Conservation (phyloP, 129 eudicot genomes). For the Centaurea solstitialis region DNA sequence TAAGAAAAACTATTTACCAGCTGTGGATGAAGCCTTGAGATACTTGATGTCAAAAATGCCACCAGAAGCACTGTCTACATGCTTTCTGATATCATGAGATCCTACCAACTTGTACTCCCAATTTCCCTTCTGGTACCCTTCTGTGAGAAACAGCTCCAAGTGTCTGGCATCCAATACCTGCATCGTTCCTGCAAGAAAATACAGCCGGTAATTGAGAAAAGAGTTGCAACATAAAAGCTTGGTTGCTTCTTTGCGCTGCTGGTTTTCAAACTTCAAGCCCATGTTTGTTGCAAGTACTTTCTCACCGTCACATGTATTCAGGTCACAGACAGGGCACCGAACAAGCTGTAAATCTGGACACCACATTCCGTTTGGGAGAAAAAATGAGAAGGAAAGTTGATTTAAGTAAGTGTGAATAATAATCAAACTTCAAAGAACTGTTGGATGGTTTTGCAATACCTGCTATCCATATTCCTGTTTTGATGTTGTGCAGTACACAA, state of each 20-base stretch:
- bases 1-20: conserved; percentile 51
- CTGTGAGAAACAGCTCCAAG: conserved; percentile 71
- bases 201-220: background rate
- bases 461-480: conserved; percentile 94
- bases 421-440: conserved; percentile 3
- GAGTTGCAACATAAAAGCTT: background rate
- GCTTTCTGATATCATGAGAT: conserved; percentile 56
- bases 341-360: conserved; percentile 92
- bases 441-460: conserved; percentile 45
- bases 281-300: background rate
- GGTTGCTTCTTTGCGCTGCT: too few relatives aligned
- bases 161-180: conserved; percentile 92
- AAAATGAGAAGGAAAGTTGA: background rate
- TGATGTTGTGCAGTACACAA: conserved; percentile 63
- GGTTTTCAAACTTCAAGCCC: conserved; percentile 6
- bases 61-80: conserved; percentile 71
- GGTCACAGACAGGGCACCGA: conserved; percentile 96
- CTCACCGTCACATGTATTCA: conserved; percentile 92
- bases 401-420: conserved; percentile 2
- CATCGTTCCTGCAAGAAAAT: conserved; percentile 81
- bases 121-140: conserved; percentile 67
- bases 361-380: conserved; percentile 13
- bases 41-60: conserved; percentile 75
- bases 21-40: conserved; percentile 64
- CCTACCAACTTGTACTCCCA: conserved; percentile 80